Base-by-base conservation (phyloP, 169 alveolate genomes). In the Cryptosporidium meleagridis region DNA sequence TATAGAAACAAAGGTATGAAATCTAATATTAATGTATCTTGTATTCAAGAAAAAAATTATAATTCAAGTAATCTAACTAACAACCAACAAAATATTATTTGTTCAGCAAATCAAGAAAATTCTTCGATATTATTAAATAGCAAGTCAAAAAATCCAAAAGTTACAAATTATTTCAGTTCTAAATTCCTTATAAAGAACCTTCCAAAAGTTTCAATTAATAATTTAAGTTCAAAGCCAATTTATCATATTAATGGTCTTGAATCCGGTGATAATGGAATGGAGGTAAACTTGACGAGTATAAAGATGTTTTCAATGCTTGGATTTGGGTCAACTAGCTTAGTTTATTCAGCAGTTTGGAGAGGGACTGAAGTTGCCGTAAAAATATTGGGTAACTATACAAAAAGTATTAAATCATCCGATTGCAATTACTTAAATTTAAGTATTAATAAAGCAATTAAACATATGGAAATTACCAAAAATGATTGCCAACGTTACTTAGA, bases 351-450 rank as follows among this genome's bases (percentile, higher is more conserved):
- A 12, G 89, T 87, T 69, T 94, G 96, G 96, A 93, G 95, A 68
- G 95, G 96, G 52, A 94, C 95, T 45, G 93, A 92, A 5, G 97
- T 95, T 3, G 97, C 97, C 9, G 89, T 95, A 8, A 95, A 95
- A 87, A 94, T 92, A 69, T 91, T 95, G 35, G 89, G 91, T n/a
- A 86, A 26, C 33, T 61, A 12, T 55, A 59, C 39, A 48, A 59
- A 55, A 3, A 69, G 39, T 92, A 94, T 61, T 84, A 93, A 91
- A 70, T 75, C 41, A 91, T 86, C 39, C 71, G 91, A 80, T 12
- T 14, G 41, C 16, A 3, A 37, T 41, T 41, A n/a, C 45, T 41
- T 44, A 69, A 39, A 26, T 9, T 14, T 26, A 37, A 80, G 37
- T 14, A 21, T 73, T 9, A 73, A 44, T 14, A 33, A 41, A 7